Evolutionary conservation across 2,329 filamentous ascomycete species (phyloP).

Genomic region (Dothiorella sarmentorum): DNA sequence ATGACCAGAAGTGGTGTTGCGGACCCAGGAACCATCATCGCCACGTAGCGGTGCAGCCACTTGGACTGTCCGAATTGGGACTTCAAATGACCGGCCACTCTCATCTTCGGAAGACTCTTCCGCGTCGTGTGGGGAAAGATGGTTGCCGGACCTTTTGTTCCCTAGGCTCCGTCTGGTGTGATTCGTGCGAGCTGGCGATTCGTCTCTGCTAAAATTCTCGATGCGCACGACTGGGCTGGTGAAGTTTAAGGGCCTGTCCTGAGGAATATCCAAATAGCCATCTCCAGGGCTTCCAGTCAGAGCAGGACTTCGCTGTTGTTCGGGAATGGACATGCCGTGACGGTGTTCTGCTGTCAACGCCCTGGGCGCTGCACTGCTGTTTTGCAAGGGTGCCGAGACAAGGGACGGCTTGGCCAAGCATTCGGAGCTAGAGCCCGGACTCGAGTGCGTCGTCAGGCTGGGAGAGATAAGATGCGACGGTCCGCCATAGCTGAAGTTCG

Average conservation of each 20-base stretch:
- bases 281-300: conserved; percentile 36
- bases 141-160: conserved; percentile 34
- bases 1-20: conserved; percentile 38
- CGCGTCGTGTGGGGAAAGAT: conserved; percentile 37
- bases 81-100: conserved; percentile 13
- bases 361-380: background rate
- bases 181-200: conserved; percentile 34
- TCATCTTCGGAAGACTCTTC: conserved; percentile 34
- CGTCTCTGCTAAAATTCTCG: conserved; percentile 35
- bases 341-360: background rate
- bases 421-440: conserved; percentile 28
- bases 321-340: background rate
- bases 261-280: conserved; percentile 27
- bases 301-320: conserved; percentile 36
- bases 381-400: background rate
- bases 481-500: conserved; percentile 22
- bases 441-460: conserved; percentile 35
- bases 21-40: conserved; percentile 48
- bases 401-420: conserved; percentile 2
- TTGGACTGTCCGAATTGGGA: background rate
- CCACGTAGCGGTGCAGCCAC: conserved; percentile 30
- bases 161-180: conserved; percentile 36
- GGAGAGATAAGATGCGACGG: conserved; percentile 34
- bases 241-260: conserved; percentile 30
- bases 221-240: conserved; percentile 40